These are phyloP conservation scores for Tetraselmis striata DNA, from an alignment of 139 green algal genomes.

Conservation along the genomic window DNA sequence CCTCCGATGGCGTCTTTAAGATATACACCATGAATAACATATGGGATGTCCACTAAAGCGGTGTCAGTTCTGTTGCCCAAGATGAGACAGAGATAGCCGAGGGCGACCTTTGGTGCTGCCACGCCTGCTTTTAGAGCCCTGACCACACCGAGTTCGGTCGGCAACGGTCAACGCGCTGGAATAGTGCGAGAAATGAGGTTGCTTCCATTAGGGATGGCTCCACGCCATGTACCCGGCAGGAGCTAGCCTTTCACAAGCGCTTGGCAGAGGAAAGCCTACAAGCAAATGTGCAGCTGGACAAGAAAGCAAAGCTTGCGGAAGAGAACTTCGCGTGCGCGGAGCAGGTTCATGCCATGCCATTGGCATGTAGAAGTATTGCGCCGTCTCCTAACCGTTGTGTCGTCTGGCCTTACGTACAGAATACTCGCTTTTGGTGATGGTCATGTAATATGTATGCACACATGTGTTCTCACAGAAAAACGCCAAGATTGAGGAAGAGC, in stretches of 20 bases:
- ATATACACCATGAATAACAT: neutral
- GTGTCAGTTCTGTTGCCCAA: neutral
- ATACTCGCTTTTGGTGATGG: neutral
- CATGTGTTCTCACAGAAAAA: neutral
- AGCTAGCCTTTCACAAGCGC: neutral
- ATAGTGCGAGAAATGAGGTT: neutral
- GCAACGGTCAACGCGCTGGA: neutral
- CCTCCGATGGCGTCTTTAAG: neutral
- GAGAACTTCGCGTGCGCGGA: neutral
- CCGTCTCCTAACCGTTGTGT: no score
- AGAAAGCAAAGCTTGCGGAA: neutral
- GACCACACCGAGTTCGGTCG: neutral
- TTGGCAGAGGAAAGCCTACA: neutral
- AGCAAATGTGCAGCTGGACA: no score
- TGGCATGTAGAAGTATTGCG: neutral
- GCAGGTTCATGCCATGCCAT: neutral
- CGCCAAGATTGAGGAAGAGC: neutral
- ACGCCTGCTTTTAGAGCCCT: neutral
- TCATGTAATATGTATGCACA: neutral
- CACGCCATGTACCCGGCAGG: neutral
- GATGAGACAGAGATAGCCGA: neutral
- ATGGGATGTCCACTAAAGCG: neutral
- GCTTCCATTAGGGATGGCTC: no score
- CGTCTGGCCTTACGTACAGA: neutral
- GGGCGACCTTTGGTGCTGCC: neutral